A percentile compares a stretch with the other conserved stretches of the same genome.
Evolutionary conservation across 2,329 filamentous ascomycete species (phyloP).

Genomic region (Didymella pomorum): DNA sequence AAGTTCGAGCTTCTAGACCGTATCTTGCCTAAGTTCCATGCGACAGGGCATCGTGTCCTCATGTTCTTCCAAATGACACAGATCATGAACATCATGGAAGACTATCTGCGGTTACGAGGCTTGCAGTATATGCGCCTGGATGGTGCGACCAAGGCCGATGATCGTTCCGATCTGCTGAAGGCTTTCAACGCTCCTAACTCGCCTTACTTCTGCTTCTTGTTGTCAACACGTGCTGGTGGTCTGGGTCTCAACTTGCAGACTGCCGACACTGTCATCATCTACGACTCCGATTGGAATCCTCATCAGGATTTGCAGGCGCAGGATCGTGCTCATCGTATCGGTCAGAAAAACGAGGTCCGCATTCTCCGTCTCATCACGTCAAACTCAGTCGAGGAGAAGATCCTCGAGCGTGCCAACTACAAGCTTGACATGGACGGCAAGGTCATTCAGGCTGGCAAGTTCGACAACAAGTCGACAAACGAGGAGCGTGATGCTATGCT

Average conservation of each 20-base stretch:
- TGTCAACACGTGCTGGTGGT: slow-evolving; percentile 98
- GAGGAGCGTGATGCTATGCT: slow-evolving; percentile 98
- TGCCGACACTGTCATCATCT: slow-evolving; percentile 98
- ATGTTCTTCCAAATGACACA: slow-evolving; percentile 99
- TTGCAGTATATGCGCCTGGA: slow-evolving; percentile 91
- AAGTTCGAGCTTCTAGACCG: slow-evolving; percentile 97
- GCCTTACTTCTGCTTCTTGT: slow-evolving; percentile 95
- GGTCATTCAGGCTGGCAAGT: slow-evolving; percentile 98
- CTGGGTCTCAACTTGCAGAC: slow-evolving; percentile 96
- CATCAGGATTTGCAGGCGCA: slow-evolving; percentile 99
- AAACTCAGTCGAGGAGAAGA: slow-evolving; percentile 98
- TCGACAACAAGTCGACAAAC: slow-evolving; percentile 99
- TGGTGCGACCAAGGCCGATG: slow-evolving; percentile 96
- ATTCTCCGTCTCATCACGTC: slow-evolving; percentile 95
- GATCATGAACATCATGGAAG: slow-evolving; percentile 99
- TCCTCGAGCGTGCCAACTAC: slow-evolving; percentile 93
- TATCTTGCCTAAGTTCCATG: slow-evolving; percentile 90
- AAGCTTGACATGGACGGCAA: slow-evolving; percentile 99
- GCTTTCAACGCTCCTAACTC: slow-evolving; percentile 91
- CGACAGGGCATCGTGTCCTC: slow-evolving; percentile 89
- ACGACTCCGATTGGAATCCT: slow-evolving; percentile 99
- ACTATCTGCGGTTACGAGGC: slow-evolving; percentile 85
- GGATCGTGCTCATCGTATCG: slow-evolving; percentile 99
- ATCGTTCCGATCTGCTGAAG: slow-evolving; percentile 87
- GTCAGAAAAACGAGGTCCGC: slow-evolving; percentile 98